Base-by-base conservation (phyloP, 2,329 filamentous ascomycete genomes). In the Dendryphion nanum region DNA sequence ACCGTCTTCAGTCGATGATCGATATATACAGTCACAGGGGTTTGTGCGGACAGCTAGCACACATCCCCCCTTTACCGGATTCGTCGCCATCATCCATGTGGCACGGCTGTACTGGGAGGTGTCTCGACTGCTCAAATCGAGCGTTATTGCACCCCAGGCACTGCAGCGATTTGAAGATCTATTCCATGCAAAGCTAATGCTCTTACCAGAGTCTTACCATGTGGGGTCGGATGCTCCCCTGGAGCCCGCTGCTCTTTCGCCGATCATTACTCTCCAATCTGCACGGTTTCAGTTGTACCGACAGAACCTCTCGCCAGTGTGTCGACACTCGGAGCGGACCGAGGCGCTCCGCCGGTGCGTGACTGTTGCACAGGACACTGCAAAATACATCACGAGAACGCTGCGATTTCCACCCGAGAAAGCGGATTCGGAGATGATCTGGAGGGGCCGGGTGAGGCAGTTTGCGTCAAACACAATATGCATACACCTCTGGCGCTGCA, bases 281-380 rank as follows among this genome's bases (percentile, higher is more conserved):
- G 83, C 85, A 13, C 84, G 89, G n/a, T 77, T 96, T 19, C 74
- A 93, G 24, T 77, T 98, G 6, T 88, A 95, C 64, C 81, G 93
- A 29, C 89, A 95, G 55, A 96, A 97, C 56, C 74, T 97, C 6
- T 83, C 82, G 0, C 86, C 89, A 0, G 73, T 73, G 7, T 89
- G 85, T 55, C 75, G 83, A 0, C 64, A 72, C 2, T 75, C 84
- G 20, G 79, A 83, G 29, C 80, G 91, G 30, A 67, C 75, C 3
- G 77, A 80, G 5, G 89, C 93, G 1, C 70, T 96, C 18, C 83
- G 90, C 41, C 81, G 85, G 47, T 96, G 91, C 61, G 78, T 84
- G 2, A 73, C 75, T 5, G 82, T 85, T 6, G 82, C 87, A 1
- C 75, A 86, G 40, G 89, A 95, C 48, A 96, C 90, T 0, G 83